These are phyloP conservation scores for Flaveria bidentis DNA, from an alignment of 129 eudicot genomes.

Conservation along the genomic window DNA sequence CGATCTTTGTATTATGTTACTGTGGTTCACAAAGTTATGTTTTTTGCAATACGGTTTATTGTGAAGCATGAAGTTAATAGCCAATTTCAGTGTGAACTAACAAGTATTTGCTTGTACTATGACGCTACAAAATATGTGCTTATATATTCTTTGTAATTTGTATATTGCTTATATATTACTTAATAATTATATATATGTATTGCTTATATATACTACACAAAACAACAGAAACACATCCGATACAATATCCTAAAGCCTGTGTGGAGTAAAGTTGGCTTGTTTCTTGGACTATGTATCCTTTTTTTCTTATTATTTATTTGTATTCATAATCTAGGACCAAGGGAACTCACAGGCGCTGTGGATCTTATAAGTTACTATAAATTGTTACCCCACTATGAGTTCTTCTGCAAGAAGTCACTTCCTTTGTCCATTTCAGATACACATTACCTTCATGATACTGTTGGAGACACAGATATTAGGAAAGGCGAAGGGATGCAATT, in stretches of 20 bases:
- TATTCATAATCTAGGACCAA: constrained; percentile 52
- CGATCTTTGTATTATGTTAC: too few relatives aligned
- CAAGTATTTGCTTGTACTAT: too few relatives aligned
- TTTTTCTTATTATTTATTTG: constrained; percentile 9
- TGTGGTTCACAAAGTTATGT: too few relatives aligned
- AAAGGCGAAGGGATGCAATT: constrained; percentile 79
- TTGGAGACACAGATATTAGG: constrained; percentile 62
- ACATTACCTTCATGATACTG: constrained; percentile 59
- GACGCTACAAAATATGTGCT: too few relatives aligned
- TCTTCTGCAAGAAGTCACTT: constrained; percentile 71
- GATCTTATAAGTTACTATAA: constrained; percentile 68
- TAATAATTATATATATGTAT: too few relatives aligned
- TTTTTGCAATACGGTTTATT: too few relatives aligned
- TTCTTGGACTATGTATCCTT: background rate
- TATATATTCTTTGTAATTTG: too few relatives aligned
- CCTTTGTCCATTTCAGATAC: constrained; percentile 59
- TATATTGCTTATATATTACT: too few relatives aligned
- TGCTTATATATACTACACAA: background rate
- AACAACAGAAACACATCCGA: background rate
- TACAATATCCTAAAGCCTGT: background rate
- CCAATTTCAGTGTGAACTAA: too few relatives aligned
- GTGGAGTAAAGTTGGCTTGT: constrained; percentile 2
- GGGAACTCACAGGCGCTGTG: constrained; percentile 66
- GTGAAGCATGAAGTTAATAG: too few relatives aligned
- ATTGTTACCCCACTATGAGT: constrained; percentile 57